phyloP scores from a whole-genome alignment of 306 rosid genomes.

The Medicago ruthenica region DNA sequence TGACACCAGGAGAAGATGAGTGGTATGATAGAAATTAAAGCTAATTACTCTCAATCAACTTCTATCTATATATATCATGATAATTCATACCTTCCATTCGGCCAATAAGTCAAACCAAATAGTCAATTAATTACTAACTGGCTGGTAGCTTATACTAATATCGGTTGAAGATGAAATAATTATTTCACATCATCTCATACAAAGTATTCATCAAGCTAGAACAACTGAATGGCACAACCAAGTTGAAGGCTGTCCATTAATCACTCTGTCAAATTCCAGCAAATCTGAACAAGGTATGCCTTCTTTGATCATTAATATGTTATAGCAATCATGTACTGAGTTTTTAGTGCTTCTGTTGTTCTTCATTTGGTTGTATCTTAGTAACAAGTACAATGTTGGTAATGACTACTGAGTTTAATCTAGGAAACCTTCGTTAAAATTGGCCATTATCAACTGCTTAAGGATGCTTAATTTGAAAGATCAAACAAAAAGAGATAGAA shows the following conservation, averaged over 20 bases:
- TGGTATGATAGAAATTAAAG: background rate
- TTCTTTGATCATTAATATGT: slow-evolving; percentile 21
- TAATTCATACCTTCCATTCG: slow-evolving; percentile 46
- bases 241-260: background rate
- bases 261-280: background rate
- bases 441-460: background rate
- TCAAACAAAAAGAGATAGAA: background rate
- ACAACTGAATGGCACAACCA: slow-evolving; percentile 2
- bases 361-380: background rate
- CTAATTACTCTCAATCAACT: background rate
- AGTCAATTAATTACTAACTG: slow-evolving; percentile 35
- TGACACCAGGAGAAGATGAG: background rate
- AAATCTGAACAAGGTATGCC: slow-evolving; percentile 39
- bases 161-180: background rate
- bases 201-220: slow-evolving; percentile 8
- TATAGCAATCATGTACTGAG: no score
- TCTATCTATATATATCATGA: background rate
- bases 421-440: background rate
- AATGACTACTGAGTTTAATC: slow-evolving; percentile 1
- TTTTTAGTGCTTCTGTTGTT: background rate
- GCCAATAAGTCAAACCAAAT: slow-evolving; percentile 43
- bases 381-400: background rate
- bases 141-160: background rate
- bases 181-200: slow-evolving; percentile 3
- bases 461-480: slow-evolving; percentile 5